Conservation (phyloP, 1,139 yeast species). For the Blastobotrys ciferrii region DNA sequence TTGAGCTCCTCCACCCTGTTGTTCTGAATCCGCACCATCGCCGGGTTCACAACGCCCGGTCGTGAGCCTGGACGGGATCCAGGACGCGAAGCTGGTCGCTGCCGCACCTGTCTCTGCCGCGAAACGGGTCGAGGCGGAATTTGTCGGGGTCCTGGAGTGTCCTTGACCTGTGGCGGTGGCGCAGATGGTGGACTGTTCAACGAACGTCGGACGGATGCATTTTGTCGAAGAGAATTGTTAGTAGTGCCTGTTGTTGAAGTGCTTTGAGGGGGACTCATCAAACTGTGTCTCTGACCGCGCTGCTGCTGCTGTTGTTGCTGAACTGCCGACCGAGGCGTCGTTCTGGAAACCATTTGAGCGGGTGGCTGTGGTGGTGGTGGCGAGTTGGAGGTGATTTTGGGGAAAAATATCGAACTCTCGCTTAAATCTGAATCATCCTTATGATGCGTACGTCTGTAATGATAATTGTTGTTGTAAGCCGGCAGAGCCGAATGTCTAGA, state of each 20-base stretch:
- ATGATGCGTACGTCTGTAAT: conserved; percentile 5
- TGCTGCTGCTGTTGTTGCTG: conserved; percentile 7
- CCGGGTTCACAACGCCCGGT: conserved; percentile 18
- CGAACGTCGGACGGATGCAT: neutral
- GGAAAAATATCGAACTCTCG: conserved; percentile 26
- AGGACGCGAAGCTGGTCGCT: no score
- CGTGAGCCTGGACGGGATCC: conserved; percentile 22
- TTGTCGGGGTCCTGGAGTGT: neutral
- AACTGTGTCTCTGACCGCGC: conserved; percentile 4
- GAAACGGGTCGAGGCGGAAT: conserved; percentile 15
- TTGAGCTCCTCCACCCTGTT: conserved; percentile 33
- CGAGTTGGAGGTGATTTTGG: conserved; percentile 18
- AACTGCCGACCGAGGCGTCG: neutral
- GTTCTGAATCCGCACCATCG: conserved; percentile 15
- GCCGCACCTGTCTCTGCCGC: no score
- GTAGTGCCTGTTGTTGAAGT: neutral
- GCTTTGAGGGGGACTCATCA: neutral
- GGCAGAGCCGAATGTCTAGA: conserved; percentile 1
- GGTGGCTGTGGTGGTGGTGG: conserved; percentile 23
- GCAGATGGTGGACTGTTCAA: conserved; percentile 15
- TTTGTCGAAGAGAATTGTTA: neutral
- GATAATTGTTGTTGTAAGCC: conserved; percentile 1
- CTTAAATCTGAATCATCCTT: conserved; percentile 20
- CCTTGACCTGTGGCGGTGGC: conserved; percentile 12
- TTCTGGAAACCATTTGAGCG: conserved; percentile 16